Conservation (phyloP, 805 yeast genomes). For the Brettanomyces custersianus region DNA sequence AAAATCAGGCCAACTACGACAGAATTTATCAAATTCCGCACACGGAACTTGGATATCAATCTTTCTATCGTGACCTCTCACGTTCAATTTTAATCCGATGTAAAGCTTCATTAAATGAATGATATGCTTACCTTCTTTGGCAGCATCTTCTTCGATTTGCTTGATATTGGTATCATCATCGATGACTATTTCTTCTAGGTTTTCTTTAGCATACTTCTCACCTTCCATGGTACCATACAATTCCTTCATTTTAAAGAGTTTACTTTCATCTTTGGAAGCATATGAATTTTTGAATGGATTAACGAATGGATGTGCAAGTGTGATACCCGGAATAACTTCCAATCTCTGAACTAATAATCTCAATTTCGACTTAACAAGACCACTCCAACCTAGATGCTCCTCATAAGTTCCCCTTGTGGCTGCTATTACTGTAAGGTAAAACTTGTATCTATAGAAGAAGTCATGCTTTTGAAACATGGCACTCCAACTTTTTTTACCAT, state of each 20-base stretch:
- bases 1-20: slow-evolving; percentile 65
- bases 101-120: slow-evolving; percentile 67
- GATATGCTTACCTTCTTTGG: slow-evolving; percentile 18
- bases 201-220: slow-evolving; percentile 33
- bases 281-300: slow-evolving; percentile 59
- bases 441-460: slow-evolving; percentile 77
- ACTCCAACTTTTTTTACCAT: slow-evolving; percentile 61
- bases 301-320: slow-evolving; percentile 83
- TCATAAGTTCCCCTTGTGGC: slow-evolving; percentile 67
- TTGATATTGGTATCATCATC: slow-evolving; percentile 23
- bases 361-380: slow-evolving; percentile 83
- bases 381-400: slow-evolving; percentile 86
- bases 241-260: slow-evolving; percentile 19
- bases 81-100: slow-evolving; percentile 62
- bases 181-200: slow-evolving; percentile 23
- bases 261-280: slow-evolving; percentile 34
- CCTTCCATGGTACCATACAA: slow-evolving; percentile 51
- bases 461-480: slow-evolving; percentile 71
- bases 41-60: slow-evolving; percentile 87
- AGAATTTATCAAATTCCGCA: slow-evolving; percentile 73
- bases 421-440: slow-evolving; percentile 75
- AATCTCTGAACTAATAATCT: slow-evolving; percentile 76
- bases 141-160: slow-evolving; percentile 18
- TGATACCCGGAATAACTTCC: slow-evolving; percentile 68
- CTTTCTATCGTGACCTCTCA: slow-evolving; percentile 46